These are phyloP conservation scores for Leccinum imitatum DNA, from an alignment of 768 basidiomycete species.

Conservation along the genomic window DNA sequence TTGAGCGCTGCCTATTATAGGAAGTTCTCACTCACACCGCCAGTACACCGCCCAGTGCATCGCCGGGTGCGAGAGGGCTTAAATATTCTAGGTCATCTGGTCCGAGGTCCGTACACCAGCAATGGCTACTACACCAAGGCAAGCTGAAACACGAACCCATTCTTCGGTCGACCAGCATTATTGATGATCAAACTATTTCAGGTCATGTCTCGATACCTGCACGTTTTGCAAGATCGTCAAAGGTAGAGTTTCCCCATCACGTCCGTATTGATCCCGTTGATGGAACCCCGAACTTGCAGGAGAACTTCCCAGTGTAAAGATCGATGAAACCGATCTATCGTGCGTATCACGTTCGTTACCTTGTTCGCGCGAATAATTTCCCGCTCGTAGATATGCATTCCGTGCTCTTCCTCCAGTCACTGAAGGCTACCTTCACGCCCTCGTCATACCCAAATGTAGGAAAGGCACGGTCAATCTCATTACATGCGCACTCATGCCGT, in stretches of 20 bases:
- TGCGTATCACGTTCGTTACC: conserved; percentile 37
- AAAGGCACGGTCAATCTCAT: too few species aligned
- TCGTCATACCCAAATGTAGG: conserved; percentile 90
- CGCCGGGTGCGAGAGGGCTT: neutral
- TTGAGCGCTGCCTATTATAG: neutral
- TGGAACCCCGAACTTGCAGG: conserved; percentile 42
- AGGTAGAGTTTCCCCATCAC: conserved; percentile 41
- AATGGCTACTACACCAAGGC: conserved; percentile 11
- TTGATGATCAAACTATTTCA: conserved; percentile 19
- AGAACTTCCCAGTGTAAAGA: conserved; percentile 83
- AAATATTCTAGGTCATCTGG: neutral
- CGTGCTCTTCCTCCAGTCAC: conserved; percentile 87
- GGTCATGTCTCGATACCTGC: conserved; percentile 56
- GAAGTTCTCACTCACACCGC: neutral
- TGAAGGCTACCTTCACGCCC: conserved; percentile 66
- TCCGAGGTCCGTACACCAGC: neutral
- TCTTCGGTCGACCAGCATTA: neutral
- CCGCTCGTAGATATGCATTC: conserved; percentile 67
- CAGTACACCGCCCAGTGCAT: neutral
- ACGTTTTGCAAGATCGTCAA: conserved; percentile 94
- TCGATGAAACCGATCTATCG: conserved; percentile 72
- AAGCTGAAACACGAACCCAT: neutral
- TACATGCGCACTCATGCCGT: neutral
- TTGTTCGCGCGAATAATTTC: neutral
- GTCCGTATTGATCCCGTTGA: neutral